Base-by-base conservation (phyloP, 257 asterid species). In the Marsdenia floribunda region DNA sequence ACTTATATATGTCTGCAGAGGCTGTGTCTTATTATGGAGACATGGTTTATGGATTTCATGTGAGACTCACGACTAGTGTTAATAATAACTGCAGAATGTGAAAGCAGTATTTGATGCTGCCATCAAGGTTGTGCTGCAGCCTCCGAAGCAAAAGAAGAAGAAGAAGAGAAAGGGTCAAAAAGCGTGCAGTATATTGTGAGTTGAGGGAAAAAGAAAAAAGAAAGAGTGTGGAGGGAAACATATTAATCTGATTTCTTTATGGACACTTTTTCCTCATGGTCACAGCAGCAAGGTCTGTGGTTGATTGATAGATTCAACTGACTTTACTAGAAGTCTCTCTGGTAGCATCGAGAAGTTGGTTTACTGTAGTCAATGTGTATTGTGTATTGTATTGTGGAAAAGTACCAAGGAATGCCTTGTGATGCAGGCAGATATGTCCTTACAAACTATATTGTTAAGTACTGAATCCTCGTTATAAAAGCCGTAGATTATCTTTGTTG, bases 71-170 rank as follows among this genome's bases (percentile, higher is more conserved):
- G 5, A 18, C 50, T 67, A 0, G 61, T 53, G 6, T 68, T 68
- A 16, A 44, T 44, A 44, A 38, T 44, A 44, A 38, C 68, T 78
- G 81, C 96, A 92, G 96, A 87, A 87, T 79, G 88, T 91, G 81
- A 91, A 91, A 79, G 90, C 83, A 1, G 97, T 91, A 24, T 90
- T 87, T 65, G 96, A 92, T 84, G 92, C 96, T 24, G 92, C 96
- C 55, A 90, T 90, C 54, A 90, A 85, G 86, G 89, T 86, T 9
- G 91, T 88, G 76, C 82, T 90, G 74, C 93, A 86, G 81, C 96
- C 93, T 1, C 90, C 95, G 2, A 87, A 87, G 87, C 90, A 87
- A 72, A 88, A 80, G 90, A 73, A 73, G 78, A 66, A 65, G 19
- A 91, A 86, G 90, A 87, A 90, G 92, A 83, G 93, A 83, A 92